These are phyloP conservation scores for Kluyveromyces sp. DNA, from an alignment of 1,139 yeast genomes.

Conservation along the genomic window DNA sequence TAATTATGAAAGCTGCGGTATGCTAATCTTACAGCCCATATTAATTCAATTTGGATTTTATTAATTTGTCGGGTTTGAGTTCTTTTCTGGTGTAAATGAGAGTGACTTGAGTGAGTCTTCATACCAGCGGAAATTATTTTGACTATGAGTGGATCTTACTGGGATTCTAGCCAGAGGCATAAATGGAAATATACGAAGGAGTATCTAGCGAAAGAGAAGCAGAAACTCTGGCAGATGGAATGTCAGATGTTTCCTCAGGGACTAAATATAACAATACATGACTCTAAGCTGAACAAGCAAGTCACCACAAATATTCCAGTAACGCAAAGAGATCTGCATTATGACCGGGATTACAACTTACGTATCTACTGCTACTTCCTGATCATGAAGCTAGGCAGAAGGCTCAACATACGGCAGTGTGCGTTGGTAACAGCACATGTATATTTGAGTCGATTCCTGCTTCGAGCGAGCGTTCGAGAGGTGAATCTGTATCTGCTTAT, in stretches of 20 bases:
- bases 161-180: conserved; percentile 59
- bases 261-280: conserved; percentile 27
- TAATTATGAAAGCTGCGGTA: no score
- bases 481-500: conserved; percentile 73
- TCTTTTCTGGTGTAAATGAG: background rate
- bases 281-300: conserved; percentile 19
- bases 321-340: conserved; percentile 39
- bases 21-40: no score
- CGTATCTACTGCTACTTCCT: conserved; percentile 64
- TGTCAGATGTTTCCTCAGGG: conserved; percentile 32
- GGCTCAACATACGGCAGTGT: conserved; percentile 70
- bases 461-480: conserved; percentile 69
- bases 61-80: no score
- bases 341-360: conserved; percentile 49
- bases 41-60: no score
- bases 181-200: conserved; percentile 57
- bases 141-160: conserved; percentile 64
- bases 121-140: no score
- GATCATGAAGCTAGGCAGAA: conserved; percentile 67
- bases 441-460: conserved; percentile 66
- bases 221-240: conserved; percentile 34
- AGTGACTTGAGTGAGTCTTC: background rate
- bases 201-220: conserved; percentile 38
- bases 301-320: conserved; percentile 37
- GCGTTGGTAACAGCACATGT: conserved; percentile 87